Base-by-base conservation (phyloP, 805 yeast species). In the Schwanniomyces yamadae region DNA sequence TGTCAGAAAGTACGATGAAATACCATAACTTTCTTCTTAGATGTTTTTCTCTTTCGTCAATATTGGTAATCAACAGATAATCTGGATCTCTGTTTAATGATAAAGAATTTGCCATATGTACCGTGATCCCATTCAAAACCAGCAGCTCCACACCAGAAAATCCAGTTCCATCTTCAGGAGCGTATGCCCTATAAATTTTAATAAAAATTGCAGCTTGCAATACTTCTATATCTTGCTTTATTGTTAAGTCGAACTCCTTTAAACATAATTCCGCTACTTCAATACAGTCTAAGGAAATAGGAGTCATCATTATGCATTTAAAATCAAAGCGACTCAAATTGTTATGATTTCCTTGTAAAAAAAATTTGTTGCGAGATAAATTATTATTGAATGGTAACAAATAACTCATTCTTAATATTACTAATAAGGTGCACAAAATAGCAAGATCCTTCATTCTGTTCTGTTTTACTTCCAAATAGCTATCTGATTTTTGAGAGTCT, bases 161-260 rank as follows among this genome's bases (percentile, higher is more conserved):
- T n/a, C n/a, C n/a, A n/a, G n/a, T n/a, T n/a, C 25, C 28, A 6
- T 33, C 36, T 7, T 33, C 36, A 9, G 28, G 28, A 9, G 28
- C 28, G n/a, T 8, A 13, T 7, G 8, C 68, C 42, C 65, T 71
- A 56, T 80, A 81, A 31, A 70, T 55, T 40, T 78, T 76, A 54
- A 78, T 65, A 49, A 61, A 78, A 11, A 78, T 56, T 1, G 79
- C 80, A 50, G 78, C 78, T 49, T 81, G 86, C 23, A 81, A 73
- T 12, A 79, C 63, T 14, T 13, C 16, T 25, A 36, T 4, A 33
- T 44, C 11, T 45, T 42, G 15, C 36, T 31, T n/a, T 27, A 24
- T 6, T 31, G 13, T 29, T 8, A 71, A 47, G 42, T 63, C 44
- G 23, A 76, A 76, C 39, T 73, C 75, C 34, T 71, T 66, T 26